Conservation (phyloP, 495 filamentous ascomycete species). For the Ascobolus immersus region DNA sequence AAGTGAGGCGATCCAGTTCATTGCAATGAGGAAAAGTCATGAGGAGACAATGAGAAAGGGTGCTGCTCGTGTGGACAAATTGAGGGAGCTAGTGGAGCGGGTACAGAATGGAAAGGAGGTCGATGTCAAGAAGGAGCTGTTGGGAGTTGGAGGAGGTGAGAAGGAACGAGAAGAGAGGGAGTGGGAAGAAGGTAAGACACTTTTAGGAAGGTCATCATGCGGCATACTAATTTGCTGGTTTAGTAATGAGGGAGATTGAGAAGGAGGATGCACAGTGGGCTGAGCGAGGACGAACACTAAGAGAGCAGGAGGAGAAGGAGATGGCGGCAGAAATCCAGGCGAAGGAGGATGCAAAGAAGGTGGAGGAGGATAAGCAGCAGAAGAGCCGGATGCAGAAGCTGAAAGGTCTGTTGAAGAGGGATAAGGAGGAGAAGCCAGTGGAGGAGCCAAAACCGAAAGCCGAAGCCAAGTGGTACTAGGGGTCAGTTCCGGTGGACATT, state of each 20-base stretch:
- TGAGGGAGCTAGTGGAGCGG: constrained; percentile 61
- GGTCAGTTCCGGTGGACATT: too few species aligned
- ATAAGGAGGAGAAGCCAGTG: too few species aligned
- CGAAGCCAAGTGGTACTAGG: too few species aligned
- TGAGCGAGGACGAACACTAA: constrained; percentile 10
- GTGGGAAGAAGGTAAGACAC: constrained; percentile 56
- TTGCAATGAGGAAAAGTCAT: constrained; percentile 52
- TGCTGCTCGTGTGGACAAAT: constrained; percentile 48
- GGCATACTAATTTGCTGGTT: constrained; percentile 2
- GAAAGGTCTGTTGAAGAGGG: too few species aligned
- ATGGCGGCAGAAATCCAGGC: background rate
- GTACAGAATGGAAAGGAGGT: constrained; percentile 70
- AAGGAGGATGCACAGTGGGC: constrained; percentile 44
- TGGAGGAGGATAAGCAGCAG: background rate
- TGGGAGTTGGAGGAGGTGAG: constrained; percentile 72
- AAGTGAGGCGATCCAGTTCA: constrained; percentile 79
- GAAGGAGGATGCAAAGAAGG: background rate
- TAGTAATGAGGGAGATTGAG: constrained; percentile 60
- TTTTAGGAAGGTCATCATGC: constrained; percentile 6
- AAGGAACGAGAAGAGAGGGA: constrained; percentile 39
- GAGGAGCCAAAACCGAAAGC: too few species aligned
- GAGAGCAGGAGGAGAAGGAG: background rate
- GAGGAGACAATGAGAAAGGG: constrained; percentile 42
- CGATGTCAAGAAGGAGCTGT: constrained; percentile 55
- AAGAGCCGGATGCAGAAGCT: too few species aligned